Conservation (phyloP, 2,329 filamentous ascomycete species). For the Arachnomyces sp. region DNA sequence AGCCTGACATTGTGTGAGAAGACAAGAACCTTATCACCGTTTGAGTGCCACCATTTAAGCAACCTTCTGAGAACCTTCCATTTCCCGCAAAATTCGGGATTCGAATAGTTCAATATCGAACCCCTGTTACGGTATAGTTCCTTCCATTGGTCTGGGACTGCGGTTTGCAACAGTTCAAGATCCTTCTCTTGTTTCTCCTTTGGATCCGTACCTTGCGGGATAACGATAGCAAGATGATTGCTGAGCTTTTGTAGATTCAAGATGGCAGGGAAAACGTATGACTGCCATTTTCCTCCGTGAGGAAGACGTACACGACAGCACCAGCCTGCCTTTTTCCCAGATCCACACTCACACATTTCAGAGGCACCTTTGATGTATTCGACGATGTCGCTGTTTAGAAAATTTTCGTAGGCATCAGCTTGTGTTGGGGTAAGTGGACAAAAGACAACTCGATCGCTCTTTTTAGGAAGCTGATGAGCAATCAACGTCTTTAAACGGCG, state of each 20-base stretch:
- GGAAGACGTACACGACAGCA: constrained; percentile 62
- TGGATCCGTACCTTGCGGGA: constrained; percentile 59
- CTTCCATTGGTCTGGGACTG: constrained; percentile 68
- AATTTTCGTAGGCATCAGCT: constrained; percentile 71
- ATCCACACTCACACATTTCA: constrained; percentile 63
- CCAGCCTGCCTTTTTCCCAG: constrained; percentile 66
- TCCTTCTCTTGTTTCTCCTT: constrained; percentile 72
- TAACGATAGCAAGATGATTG: constrained; percentile 84
- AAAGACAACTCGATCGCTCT: constrained; percentile 90
- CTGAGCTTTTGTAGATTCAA: constrained; percentile 76
- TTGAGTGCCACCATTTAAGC: constrained; percentile 79
- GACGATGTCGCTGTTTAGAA: constrained; percentile 66
- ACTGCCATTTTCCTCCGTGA: constrained; percentile 61
- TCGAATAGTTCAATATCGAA: constrained; percentile 70
- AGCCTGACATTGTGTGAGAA: constrained; percentile 90
- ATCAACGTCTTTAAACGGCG: constrained; percentile 90
- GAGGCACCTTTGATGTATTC: constrained; percentile 60
- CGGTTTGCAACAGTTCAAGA: constrained; percentile 63
- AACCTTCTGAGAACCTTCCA: constrained; percentile 88
- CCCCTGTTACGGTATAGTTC: constrained; percentile 67
- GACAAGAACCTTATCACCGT: constrained; percentile 88
- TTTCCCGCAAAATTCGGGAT: constrained; percentile 90
- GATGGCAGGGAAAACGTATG: constrained; percentile 78
- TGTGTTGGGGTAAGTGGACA: constrained; percentile 82
- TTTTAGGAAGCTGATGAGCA: constrained; percentile 85